These are phyloP conservation scores for Melampsora americana DNA, from an alignment of 1,284 basidiomycete species.

Conservation along the genomic window DNA sequence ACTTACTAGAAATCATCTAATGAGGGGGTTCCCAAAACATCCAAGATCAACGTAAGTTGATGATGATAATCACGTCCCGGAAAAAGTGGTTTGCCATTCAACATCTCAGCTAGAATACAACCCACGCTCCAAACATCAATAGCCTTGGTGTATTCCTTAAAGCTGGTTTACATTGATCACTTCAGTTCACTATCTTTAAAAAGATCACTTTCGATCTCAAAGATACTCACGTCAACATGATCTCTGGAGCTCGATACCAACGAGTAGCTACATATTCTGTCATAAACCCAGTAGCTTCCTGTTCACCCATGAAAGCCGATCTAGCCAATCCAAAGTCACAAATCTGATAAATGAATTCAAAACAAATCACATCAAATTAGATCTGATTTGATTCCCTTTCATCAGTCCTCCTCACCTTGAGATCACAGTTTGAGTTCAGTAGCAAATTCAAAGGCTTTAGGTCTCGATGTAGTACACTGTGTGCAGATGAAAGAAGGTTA, in stretches of 20 bases:
- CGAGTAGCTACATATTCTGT: slow-evolving; percentile 60
- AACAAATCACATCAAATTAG: background rate
- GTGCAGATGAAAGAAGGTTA: background rate
- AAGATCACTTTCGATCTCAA: slow-evolving; percentile 72
- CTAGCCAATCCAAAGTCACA: slow-evolving; percentile 55
- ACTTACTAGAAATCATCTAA: slow-evolving; percentile 61
- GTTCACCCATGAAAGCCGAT: slow-evolving; percentile 52
- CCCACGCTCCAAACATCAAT: slow-evolving; percentile 76
- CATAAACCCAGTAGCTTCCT: slow-evolving; percentile 53
- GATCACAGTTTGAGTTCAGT: slow-evolving; percentile 44
- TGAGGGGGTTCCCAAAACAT: slow-evolving; percentile 62
- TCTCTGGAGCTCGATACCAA: slow-evolving; percentile 94
- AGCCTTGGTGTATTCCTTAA: slow-evolving; percentile 55
- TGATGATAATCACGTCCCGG: slow-evolving; percentile 69
- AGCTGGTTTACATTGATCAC: slow-evolving; percentile 37
- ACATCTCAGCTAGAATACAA: slow-evolving; percentile 90
- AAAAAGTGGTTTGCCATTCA: slow-evolving; percentile 82
- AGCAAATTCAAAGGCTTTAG: slow-evolving; percentile 43
- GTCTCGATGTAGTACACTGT: slow-evolving; percentile 40
- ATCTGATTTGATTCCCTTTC: background rate
- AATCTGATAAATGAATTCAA: slow-evolving; percentile 58
- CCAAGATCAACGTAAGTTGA: slow-evolving; percentile 62
- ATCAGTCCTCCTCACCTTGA: slow-evolving; percentile 23
- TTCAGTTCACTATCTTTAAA: slow-evolving; percentile 57
- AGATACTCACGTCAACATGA: slow-evolving; percentile 65